Evolutionary conservation across 1,284 basidiomycete genomes (phyloP).

Genomic region (Puccinia novopanici): DNA sequence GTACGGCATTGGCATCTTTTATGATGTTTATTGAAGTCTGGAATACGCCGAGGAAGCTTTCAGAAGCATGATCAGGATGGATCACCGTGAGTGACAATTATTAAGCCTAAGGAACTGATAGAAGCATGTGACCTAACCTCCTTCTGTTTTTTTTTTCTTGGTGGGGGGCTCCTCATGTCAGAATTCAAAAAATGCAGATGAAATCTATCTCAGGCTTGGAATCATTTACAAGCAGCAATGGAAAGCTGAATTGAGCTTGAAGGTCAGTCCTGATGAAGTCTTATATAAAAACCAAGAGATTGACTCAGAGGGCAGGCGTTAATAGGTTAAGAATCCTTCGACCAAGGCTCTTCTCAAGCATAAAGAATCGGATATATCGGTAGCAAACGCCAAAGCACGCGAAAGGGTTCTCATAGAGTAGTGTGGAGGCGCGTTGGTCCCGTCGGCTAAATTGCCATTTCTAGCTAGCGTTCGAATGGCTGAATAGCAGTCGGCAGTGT

Average conservation of each 20-base stretch:
- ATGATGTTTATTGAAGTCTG: too few relatives aligned
- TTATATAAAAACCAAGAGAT: too few relatives aligned
- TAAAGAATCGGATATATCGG: conserved; percentile 75
- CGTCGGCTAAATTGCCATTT: conserved; percentile 84
- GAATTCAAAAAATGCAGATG: conserved; percentile 99
- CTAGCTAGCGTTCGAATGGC: conserved; percentile 79
- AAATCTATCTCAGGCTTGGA: conserved; percentile 94
- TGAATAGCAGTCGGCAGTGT: conserved; percentile 87
- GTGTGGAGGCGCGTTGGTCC: conserved; percentile 90
- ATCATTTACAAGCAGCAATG: conserved; percentile 99
- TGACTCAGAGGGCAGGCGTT: too few relatives aligned
- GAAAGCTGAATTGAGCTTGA: conserved; percentile 80
- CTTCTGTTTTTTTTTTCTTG: too few relatives aligned
- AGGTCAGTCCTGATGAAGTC: conserved; percentile 60
- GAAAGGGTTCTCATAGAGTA: conserved; percentile 96
- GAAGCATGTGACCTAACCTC: too few relatives aligned
- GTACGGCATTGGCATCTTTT: too few relatives aligned
- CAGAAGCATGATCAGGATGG: too few relatives aligned
- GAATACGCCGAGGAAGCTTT: too few relatives aligned
- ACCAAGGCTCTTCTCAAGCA: conserved; percentile 78
- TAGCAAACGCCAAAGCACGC: conserved; percentile 86
- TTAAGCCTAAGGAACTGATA: too few relatives aligned
- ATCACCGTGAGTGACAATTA: too few relatives aligned
- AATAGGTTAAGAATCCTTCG: conserved; percentile 94
- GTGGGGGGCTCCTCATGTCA: too few relatives aligned